These are phyloP conservation scores for Murraya koenigii DNA, from an alignment of 345 rosid genomes.

Conservation along the genomic window DNA sequence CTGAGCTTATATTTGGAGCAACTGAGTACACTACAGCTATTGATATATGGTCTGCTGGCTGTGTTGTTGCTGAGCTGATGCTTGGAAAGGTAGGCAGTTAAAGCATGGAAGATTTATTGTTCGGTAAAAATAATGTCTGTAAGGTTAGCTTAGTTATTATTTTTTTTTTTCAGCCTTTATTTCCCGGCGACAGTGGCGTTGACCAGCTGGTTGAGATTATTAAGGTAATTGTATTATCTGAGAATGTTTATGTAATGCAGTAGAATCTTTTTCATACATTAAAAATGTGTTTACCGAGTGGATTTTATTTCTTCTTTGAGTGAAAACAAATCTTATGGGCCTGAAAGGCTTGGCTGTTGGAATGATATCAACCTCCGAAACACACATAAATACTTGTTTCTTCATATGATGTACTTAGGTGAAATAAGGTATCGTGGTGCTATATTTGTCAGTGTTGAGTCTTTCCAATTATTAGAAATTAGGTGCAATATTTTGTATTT, in stretches of 20 bases:
- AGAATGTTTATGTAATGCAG: neutral
- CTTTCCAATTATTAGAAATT: neutral
- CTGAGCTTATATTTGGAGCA: constrained; percentile 98
- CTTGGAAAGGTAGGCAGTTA: constrained; percentile 73
- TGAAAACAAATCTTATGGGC: neutral
- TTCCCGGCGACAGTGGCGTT: constrained; percentile 97
- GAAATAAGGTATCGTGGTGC: neutral
- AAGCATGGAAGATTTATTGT: constrained; percentile 2
- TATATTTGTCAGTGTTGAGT: neutral
- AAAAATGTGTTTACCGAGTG: neutral
- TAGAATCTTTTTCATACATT: neutral
- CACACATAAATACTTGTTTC: no score
- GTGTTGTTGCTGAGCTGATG: constrained; percentile 88
- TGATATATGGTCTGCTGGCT: constrained; percentile 98
- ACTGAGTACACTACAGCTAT: constrained; percentile 90
- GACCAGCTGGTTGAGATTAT: constrained; percentile 98
- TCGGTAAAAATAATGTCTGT: neutral
- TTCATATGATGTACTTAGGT: neutral
- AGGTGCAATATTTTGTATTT: neutral
- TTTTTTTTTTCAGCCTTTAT: constrained; percentile 63
- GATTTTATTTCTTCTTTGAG: neutral
- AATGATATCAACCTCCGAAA: neutral
- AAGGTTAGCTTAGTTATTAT: neutral
- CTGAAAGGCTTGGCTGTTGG: neutral
- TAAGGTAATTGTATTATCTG: constrained; percentile 51